Evolutionary conservation across 805 yeast species (phyloP), one percentile per base, ranked within the genome.

Genomic region (Sungouiella thailandica): DNA sequence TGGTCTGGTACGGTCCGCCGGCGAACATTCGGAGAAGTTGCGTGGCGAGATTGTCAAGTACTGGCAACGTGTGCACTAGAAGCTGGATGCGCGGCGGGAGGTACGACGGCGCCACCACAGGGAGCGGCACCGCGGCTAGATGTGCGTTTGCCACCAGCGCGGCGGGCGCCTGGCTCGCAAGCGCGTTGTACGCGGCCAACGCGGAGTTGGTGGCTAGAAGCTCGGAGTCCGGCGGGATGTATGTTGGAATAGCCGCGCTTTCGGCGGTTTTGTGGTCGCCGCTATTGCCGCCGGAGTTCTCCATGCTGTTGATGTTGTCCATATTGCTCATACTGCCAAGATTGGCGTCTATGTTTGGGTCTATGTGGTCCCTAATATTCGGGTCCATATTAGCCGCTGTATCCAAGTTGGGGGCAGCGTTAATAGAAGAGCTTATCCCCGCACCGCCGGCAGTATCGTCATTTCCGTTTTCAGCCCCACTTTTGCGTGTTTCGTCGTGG

Each of bases 21-120:
- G 85, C 82, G 24, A 88, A 74, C 2, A 81, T 66, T 41, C 93
- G 68, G 34, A 89, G 63, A 13, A 89, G 65, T 53, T 89, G 97
- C 1, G 88, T 75, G 0, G 96, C 77, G 34, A 89, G 67, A 45
- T 85, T 85, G 51, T 88, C 96, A 39, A 89, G 60, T 1, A 85
- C 73, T 0, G 94, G 89, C 26, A 88, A 58, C 0, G 88, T 72
- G 45, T 80, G 79, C 35, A 83, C 63, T 18, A 80, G 62, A 25
- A 83, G 62, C 50, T 82, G 87, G 13, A 78, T 70, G 47, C 84
- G 71, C 15, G 78, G 71, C 1, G 82, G 77, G 17, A 76, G 55
- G 41, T 69, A 61, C 26, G 67, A 72, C 8, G 81, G 76, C 2
- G 83, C 78, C 2, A 74, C 66, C 4, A 78, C 52, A 3, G 77